Evolutionary conservation across 2,329 filamentous ascomycete species (phyloP).

Genomic region (Microdochium trichocladiopsis): DNA sequence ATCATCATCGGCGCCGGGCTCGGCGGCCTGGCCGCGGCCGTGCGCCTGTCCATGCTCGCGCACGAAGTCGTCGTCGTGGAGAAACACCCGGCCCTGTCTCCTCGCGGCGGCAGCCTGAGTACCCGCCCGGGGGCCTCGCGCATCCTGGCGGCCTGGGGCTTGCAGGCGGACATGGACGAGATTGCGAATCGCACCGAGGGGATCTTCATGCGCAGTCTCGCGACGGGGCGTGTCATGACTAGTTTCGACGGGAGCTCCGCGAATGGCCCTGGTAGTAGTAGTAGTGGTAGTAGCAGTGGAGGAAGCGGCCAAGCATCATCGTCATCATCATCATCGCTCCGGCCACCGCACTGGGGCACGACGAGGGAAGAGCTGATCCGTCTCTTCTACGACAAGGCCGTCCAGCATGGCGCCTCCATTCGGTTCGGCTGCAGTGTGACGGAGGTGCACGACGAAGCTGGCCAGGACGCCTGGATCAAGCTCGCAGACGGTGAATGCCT

Average conservation of each 20-base stretch:
- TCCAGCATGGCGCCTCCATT: constrained; percentile 1
- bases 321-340: too few species aligned
- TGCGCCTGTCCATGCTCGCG: constrained; percentile 7
- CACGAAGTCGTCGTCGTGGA: constrained; percentile 10
- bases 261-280: too few species aligned
- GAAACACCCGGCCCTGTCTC: constrained; percentile 5
- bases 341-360: constrained; percentile 9
- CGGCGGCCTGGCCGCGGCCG: constrained; percentile 11
- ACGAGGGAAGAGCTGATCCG: constrained; percentile 7
- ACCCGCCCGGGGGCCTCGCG: constrained; percentile 10
- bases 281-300: background rate
- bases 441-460: background rate
- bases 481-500: background rate
- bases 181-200: constrained; percentile 1
- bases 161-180: constrained; percentile 2
- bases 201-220: constrained; percentile 7
- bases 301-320: background rate
- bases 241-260: too few species aligned
- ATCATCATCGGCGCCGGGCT: constrained; percentile 13
- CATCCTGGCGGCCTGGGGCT: constrained; percentile 9
- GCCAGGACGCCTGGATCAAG: background rate
- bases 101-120: constrained; percentile 11
- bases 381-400: constrained; percentile 3
- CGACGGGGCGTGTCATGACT: too few species aligned
- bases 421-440: background rate